Percentiles rank a stretch among this genome's conserved stretches.
These are phyloP conservation scores for Trichoderma harzianum DNA, from an alignment of 2,329 filamentous ascomycete genomes.

Conservation along the genomic window DNA sequence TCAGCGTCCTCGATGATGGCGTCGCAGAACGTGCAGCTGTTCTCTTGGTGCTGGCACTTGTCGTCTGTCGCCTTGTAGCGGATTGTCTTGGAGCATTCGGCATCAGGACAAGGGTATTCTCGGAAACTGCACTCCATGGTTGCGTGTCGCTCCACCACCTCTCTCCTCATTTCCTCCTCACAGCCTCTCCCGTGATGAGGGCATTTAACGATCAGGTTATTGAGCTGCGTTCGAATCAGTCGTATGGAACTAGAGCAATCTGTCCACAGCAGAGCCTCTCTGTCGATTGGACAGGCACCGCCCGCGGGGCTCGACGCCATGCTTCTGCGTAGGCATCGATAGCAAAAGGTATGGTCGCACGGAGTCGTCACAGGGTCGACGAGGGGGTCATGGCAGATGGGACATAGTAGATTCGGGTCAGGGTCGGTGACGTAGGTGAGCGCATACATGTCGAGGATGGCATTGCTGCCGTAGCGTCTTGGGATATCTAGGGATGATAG, in stretches of 20 bases:
- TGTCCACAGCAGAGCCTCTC: conserved; percentile 40
- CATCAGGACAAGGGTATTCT: conserved; percentile 53
- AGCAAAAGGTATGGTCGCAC: conserved; percentile 65
- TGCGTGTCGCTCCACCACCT: conserved; percentile 54
- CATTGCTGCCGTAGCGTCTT: conserved; percentile 35
- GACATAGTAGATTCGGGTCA: conserved; percentile 49
- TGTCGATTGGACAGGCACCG: conserved; percentile 55
- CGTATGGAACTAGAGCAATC: conserved; percentile 42
- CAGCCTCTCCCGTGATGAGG: conserved; percentile 53
- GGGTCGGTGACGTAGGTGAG: conserved; percentile 42
- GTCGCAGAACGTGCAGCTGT: conserved; percentile 54
- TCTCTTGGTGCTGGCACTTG: conserved; percentile 53
- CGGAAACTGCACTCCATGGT: conserved; percentile 55
- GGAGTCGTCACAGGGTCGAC: conserved; percentile 58
- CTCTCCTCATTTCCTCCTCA: conserved; percentile 47
- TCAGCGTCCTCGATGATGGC: conserved; percentile 45
- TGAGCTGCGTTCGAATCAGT: conserved; percentile 58
- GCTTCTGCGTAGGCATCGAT: conserved; percentile 49
- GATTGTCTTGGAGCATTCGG: conserved; percentile 50
- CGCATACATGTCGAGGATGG: conserved; percentile 44
- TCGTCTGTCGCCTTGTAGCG: conserved; percentile 48
- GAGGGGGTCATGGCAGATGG: conserved; percentile 59
- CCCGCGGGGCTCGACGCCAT: conserved; percentile 40
- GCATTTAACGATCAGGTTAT: conserved; percentile 56
- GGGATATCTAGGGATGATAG: conserved; percentile 40